Base-by-base conservation (phyloP, 805 yeast species). In the Saccharomycopsis sp. region DNA sequence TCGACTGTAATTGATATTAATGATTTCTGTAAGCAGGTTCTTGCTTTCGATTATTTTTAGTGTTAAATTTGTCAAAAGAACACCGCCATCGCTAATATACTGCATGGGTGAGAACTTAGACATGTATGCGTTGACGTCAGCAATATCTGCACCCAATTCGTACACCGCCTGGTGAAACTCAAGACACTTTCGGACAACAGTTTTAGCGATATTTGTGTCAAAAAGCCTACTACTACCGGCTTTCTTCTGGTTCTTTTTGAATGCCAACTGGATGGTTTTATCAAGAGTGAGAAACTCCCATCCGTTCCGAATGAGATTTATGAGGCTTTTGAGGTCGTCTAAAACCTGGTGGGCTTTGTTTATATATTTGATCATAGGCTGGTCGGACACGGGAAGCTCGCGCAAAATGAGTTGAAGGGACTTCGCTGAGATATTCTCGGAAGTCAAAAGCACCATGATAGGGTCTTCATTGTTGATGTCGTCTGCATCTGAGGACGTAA, bases 71-170 rank as follows among this genome's bases (percentile, higher is more conserved):
- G 85, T 79, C 38, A 83, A 67, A 23, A 82, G 70, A 2, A 86
- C 80, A 2, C 87, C 87, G 35, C 82, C 78, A 64, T 83, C 87
- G 54, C 78, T 74, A 2, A 83, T 75, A 62, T 75, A 75, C 63
- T 82, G 84, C 1, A 72, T 57, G 0, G 82, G 79, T 1, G 77
- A 64, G 57, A 82, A 65, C 0, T 70, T 67, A 38, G 71, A 67
- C 54, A 77, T 74, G 2, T 76, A 71, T 34, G 68, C 66, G 19
- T 82, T 78, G 29, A 81, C 69, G 54, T 73, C 75, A 62, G 79
- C 81, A 38, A 82, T 69, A 60, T 79, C 82, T 1, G 69, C 61
- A 8, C 78, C 68, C n/a, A 81, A 70, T 42, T 74, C 72, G 58
- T 68, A 70, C 51, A 81, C 65, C 47, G 72, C 70, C 52, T 68